Evolutionary conservation across 1,284 basidiomycete genomes (phyloP), one percentile per base, ranked within the genome.

Genomic region (Inonotus obliquus): DNA sequence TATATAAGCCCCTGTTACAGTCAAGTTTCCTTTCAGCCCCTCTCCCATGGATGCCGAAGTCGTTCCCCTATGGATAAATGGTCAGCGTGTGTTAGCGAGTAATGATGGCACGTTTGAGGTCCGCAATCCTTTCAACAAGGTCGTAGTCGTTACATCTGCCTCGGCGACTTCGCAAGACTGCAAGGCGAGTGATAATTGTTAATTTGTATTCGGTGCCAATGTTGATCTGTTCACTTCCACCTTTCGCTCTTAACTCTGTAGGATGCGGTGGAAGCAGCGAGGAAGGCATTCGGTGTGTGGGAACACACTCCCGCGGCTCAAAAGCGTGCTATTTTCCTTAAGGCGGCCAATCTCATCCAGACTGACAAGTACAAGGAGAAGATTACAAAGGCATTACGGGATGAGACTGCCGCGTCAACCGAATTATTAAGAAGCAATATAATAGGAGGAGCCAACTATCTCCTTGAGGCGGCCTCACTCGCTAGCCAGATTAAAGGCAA

Each of bases 221-320:
- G 41, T 11, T 44, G 41, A n/a, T 44, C 41, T 14, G 1, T n/a
- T 4, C n/a, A n/a, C 41, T 19, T 44, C 19, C 17, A 21, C 41
- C 13, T 39, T 39, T 39, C 27, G n/a, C n/a, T n/a, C n/a, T n/a
- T 19, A 6, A 4, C 11, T 37, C n/a, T 53, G 2, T 27, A 61
- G 54, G 76, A 75, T 0, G 82, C 82, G 6, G 74, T 83, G 38
- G 74, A 79, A 38, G 73, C 78, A 2, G 81, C 83, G 0, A 70
- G 70, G 2, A 72, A 71, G 3, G 82, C 83, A 1, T 81, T 82
- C 70, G 72, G 73, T 48, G 70, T 75, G 10, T 84, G 83, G 83
- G 79, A 81, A 57, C 65, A 72, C 11, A 74, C 73, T 1, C 69
- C 70, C 0, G 70, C 74, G n/a, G 63, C 67, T n/a, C 68, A 73